Evolutionary conservation across 1,284 basidiomycete species (phyloP).

Genomic region (Agaricales sp.): DNA sequence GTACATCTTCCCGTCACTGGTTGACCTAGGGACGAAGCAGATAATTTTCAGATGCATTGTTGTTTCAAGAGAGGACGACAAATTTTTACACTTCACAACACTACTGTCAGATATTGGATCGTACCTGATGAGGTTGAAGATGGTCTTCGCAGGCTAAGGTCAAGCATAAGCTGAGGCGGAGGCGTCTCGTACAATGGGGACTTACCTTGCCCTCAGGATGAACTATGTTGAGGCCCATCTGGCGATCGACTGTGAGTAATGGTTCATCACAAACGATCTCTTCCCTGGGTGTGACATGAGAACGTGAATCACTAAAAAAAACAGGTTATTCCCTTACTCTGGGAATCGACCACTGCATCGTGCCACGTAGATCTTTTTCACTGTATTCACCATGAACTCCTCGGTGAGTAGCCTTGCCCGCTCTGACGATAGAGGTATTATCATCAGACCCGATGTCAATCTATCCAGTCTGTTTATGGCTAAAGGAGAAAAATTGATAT

Average conservation of each 20-base stretch:
- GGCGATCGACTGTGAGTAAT: slow-evolving; percentile 86
- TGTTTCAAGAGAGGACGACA: slow-evolving; percentile 2
- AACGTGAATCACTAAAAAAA: slow-evolving; percentile 2
- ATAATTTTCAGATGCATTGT: slow-evolving; percentile 8
- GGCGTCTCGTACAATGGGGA: slow-evolving; percentile 6
- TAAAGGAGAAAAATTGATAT: slow-evolving; percentile 20
- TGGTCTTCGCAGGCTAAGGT: slow-evolving; percentile 81
- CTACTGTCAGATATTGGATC: slow-evolving; percentile 78
- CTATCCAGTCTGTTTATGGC: slow-evolving; percentile 94
- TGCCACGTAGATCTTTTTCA: slow-evolving; percentile 89
- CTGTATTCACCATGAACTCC: slow-evolving; percentile 75
- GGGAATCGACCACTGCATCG: slow-evolving; percentile 80
- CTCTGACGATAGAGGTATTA: slow-evolving; percentile 72
- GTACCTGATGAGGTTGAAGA: slow-evolving; percentile 83
- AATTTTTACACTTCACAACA: slow-evolving; percentile 73
- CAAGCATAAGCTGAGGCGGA: slow-evolving; percentile 1
- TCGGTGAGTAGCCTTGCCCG: slow-evolving; percentile 66
- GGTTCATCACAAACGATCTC: slow-evolving; percentile 82
- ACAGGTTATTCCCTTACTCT: slow-evolving; percentile 36
- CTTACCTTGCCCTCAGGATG: slow-evolving; percentile 86
- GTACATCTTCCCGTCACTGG: slow-evolving; percentile 84
- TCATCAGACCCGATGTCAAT: slow-evolving; percentile 94
- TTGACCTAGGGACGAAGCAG: slow-evolving; percentile 57
- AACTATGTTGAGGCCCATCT: slow-evolving; percentile 93
- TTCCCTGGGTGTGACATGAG: slow-evolving; percentile 33